Evolutionary conservation across 257 asterid species (phyloP).

Genomic region (Ligustrum vulgare): DNA sequence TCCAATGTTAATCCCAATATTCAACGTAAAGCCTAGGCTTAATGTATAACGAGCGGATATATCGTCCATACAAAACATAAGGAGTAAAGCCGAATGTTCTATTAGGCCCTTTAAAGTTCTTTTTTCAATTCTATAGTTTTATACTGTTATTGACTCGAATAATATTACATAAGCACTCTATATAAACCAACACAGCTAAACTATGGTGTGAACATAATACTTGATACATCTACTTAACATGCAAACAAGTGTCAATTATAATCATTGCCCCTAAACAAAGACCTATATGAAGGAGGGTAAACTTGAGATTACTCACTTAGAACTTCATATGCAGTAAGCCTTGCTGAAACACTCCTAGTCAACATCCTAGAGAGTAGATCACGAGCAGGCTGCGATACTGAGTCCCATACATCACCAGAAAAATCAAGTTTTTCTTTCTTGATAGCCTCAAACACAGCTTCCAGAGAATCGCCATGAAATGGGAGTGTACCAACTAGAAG

Average conservation of each 20-base stretch:
- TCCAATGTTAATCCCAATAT: not conserved
- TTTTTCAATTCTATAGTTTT: no score
- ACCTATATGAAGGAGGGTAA: constrained; percentile 1
- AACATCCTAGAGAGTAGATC: constrained; percentile 72
- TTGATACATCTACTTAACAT: not conserved
- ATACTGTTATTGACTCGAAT: not conserved
- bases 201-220: not conserved
- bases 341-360: constrained; percentile 50
- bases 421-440: constrained; percentile 68
- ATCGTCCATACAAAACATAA: not conserved
- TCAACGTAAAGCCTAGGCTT: not conserved
- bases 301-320: constrained; percentile 57
- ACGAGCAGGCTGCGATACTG: constrained; percentile 72
- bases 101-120: not conserved
- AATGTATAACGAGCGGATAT: not conserved
- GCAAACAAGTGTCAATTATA: not conserved
- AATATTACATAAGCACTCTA: not conserved
- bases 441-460: constrained; percentile 69
- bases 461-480: constrained; percentile 72
- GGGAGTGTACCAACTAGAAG: constrained; percentile 83
- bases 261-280: constrained; percentile 9
- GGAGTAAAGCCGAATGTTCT: not conserved
- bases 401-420: constrained; percentile 61
- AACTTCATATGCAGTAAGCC: constrained; percentile 72
- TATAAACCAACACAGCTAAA: not conserved